A percentile compares a stretch with the other conserved stretches of the same genome.
phyloP scores from a whole-genome alignment of 768 basidiomycete species.

The Tylopilus plumbeoviolaceoides region DNA sequence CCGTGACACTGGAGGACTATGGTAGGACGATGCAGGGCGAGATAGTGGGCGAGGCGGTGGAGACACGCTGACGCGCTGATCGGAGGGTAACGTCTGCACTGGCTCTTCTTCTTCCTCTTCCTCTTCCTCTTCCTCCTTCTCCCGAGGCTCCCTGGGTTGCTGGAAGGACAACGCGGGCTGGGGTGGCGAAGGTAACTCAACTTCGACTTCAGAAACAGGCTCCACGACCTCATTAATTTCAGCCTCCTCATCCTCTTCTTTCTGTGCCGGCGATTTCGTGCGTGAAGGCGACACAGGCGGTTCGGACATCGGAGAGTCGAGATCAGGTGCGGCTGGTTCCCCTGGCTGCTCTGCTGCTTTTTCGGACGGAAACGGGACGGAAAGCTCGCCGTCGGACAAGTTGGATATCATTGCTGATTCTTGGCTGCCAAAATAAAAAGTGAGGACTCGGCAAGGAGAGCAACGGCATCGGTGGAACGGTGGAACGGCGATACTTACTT shows the following conservation, averaged over 20 bases:
- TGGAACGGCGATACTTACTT: constrained; percentile 36
- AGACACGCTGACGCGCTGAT: background rate
- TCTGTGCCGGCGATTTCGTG: constrained; percentile 19
- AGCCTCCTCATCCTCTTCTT: constrained; percentile 24
- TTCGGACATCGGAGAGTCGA: constrained; percentile 33
- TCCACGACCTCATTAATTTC: constrained; percentile 18
- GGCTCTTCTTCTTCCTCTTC: constrained; percentile 14
- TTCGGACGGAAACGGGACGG: constrained; percentile 15
- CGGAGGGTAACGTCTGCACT: constrained; percentile 1
- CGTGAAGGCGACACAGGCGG: constrained; percentile 28
- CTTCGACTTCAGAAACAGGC: constrained; percentile 8
- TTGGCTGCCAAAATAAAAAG: constrained; percentile 27
- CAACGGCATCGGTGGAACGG: background rate
- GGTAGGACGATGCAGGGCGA: constrained; percentile 8
- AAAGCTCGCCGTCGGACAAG: constrained; percentile 33
- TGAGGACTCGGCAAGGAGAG: constrained; percentile 10
- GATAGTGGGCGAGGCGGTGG: constrained; percentile 19
- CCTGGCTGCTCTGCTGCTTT: constrained; percentile 5
- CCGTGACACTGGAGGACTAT: constrained; percentile 18
- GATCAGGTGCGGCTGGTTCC: constrained; percentile 16
- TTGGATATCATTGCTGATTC: constrained; percentile 40
- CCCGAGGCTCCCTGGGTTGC: constrained; percentile 5
- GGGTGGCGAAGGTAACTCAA: constrained; percentile 12
- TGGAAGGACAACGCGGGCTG: constrained; percentile 17
- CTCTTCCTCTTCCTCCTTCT: constrained; percentile 15